A percentile compares a stretch with the other conserved stretches of the same genome.
These are phyloP conservation scores for Camelina neglecta DNA, from an alignment of 345 rosid species.

Conservation along the genomic window DNA sequence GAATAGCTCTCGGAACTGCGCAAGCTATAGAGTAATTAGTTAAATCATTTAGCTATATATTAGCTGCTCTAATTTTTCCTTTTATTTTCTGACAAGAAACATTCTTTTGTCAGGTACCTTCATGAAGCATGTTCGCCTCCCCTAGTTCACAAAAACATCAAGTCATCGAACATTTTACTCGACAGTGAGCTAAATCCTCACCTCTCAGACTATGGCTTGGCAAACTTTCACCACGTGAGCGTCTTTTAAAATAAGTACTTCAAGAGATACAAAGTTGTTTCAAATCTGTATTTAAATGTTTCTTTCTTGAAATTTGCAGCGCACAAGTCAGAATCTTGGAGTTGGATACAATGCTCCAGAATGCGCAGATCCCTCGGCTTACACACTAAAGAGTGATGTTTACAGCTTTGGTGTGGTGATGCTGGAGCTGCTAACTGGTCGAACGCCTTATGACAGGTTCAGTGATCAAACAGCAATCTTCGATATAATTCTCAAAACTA, in stretches of 20 bases:
- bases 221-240: slow-evolving; percentile 72
- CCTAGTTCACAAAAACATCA: slow-evolving; percentile 87
- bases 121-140: slow-evolving; percentile 92
- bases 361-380: slow-evolving; percentile 69
- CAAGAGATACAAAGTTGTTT: not conserved
- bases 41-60: slow-evolving; percentile 1
- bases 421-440: slow-evolving; percentile 88
- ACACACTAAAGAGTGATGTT: slow-evolving; percentile 84
- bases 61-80: not conserved
- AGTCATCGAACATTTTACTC: slow-evolving; percentile 90
- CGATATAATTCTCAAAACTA: not conserved
- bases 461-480: not conserved
- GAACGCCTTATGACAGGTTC: slow-evolving; percentile 83
- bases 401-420: slow-evolving; percentile 97
- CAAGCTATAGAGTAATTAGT: slow-evolving; percentile 81
- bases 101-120: slow-evolving; percentile 67
- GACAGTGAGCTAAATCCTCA: slow-evolving; percentile 84
- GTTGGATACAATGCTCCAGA: slow-evolving; percentile 97
- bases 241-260: not conserved
- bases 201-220: slow-evolving; percentile 83
- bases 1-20: slow-evolving; percentile 86
- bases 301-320: slow-evolving; percentile 48
- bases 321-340: slow-evolving; percentile 88
- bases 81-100: not conserved
- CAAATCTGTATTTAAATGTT: slow-evolving; percentile 1